Evolutionary conservation across 2,329 filamentous ascomycete species (phyloP), one percentile per base, ranked within the genome.

Genomic region (Pseudonectria buxi): DNA sequence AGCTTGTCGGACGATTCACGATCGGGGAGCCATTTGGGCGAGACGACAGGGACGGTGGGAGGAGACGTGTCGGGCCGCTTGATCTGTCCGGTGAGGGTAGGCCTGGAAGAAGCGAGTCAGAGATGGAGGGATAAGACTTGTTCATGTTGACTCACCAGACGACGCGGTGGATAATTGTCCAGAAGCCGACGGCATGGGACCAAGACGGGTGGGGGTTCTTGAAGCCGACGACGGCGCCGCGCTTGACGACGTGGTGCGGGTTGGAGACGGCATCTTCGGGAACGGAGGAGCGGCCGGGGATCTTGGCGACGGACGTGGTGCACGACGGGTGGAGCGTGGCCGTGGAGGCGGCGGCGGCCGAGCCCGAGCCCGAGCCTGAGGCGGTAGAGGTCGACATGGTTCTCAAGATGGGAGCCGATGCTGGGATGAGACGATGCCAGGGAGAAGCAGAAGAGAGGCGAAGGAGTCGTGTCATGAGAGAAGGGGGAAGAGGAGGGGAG

Each of bases 1-100:
- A 96, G 72, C 27, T 74, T 69, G 13, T 61, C 51, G 10, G 63
- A 64, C 10, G 72, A 75, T 4, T 70, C 61, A 36, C 85, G 76
- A 11, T 66, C 65, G 2, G 76, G 61, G 9, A 86, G 69, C 59
- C 90, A 90, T 4, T 68, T 53, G 0, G 87, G 85, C 42, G 72
- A 74, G 37, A 70, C 72, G 13, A 90, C 76, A 3, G 75, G 64
- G 10, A 92, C 77, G 0, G 79, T 79, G 9, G 81, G 76, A 15
- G 74, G 72, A 9, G 72, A 72, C 7, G 79, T 80, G 52, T 86
- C 71, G 18, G 84, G 82, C 1, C 28, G 43, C 10, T 59, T 58
- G 30, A 67, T 44, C 14, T 62, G 54, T 40, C 69, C 67, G 1
- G 56, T 59, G 6, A 65, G n/a, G n/a, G 49, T 53, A 6, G 63